phyloP scores from a whole-genome alignment of 1,284 basidiomycete genomes.

The Melanopsichium pennsylvanicum region DNA sequence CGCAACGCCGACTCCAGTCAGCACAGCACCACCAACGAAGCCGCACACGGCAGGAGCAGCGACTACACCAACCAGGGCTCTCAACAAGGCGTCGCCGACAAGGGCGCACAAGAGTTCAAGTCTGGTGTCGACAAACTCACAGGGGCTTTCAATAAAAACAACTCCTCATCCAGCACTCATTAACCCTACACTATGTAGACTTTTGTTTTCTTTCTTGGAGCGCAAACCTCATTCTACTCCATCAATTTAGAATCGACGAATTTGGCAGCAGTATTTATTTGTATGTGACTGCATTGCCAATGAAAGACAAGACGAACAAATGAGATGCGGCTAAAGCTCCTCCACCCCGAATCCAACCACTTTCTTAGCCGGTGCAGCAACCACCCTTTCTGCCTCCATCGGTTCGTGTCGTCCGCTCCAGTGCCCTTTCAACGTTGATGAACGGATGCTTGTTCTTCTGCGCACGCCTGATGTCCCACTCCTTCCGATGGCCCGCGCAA shows the following conservation, averaged over 20 bases:
- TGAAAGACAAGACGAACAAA: no score
- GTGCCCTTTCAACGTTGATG: constrained; percentile 35
- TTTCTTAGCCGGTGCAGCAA: constrained; percentile 18
- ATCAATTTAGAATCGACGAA: no score
- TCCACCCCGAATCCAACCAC: constrained; percentile 34
- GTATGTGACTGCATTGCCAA: no score
- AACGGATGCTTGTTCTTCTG: constrained; percentile 22
- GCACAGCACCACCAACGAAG: neutral
- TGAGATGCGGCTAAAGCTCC: constrained; percentile 11
- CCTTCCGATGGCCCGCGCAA: neutral
- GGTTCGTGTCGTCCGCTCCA: constrained; percentile 16
- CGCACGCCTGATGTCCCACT: neutral
- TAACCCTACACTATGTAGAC: constrained; percentile 6
- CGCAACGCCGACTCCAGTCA: constrained; percentile 1
- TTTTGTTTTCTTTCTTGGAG: no score
- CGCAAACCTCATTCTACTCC: no score
- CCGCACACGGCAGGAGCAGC: constrained; percentile 9
- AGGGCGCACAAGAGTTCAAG: constrained; percentile 31
- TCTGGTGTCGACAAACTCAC: constrained; percentile 14
- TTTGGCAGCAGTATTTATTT: no score
- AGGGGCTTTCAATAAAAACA: constrained; percentile 2
- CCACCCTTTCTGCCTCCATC: constrained; percentile 19
- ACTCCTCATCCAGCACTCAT: neutral
- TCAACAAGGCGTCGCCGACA: constrained; percentile 21
- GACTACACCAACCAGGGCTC: constrained; percentile 16